Evolutionary conservation across 2,329 filamentous ascomycete species (phyloP), one percentile per base, ranked within the genome.

Genomic region (Sporothrix pallida): DNA sequence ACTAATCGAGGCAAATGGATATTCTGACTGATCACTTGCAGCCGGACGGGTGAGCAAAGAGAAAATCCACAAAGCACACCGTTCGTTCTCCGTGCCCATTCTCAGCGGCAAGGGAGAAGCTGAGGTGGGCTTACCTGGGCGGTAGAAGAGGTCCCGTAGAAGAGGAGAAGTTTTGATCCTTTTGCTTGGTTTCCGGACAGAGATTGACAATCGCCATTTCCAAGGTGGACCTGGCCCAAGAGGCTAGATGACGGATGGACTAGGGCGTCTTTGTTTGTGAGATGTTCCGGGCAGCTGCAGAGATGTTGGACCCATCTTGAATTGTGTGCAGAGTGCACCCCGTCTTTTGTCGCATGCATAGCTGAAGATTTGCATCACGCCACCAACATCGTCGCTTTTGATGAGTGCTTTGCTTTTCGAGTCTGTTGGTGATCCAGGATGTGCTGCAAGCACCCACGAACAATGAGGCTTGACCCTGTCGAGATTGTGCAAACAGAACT

Each of bases 11-110:
- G 15, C n/a, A 37, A 37, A 37, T 15, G 13, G 17, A 17, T 37
- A 63, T 63, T 71, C 42, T 71, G 70, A 71, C 70, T 50, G 50
- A 44, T 71, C 70, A 63, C 70, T 52, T 71, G 70, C 56, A 63
- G 54, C 26, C 17, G 23, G 7, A 8, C 7, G 3, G 44, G 56
- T 71, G 56, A 52, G 44, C 23, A 70, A 52, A n/a, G 54, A 17
- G 15, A 23, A 71, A 13, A 17, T 44, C 50, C 48, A 44, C 63
- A 60, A 60, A 46, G 60, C 37, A 63, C 44, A 50, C 63, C 44
- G 4, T 17, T 26, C 12, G 3, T 31, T 48, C 12, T 50, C 20
- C 7, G 63, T 46, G 46, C 23, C 60, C 37, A 65, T 12, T 13
- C 60, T 10, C 17, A 23, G n/a, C 23, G 60, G 60, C 23, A 23